Percentiles rank a stretch among this genome's conserved stretches.
Conservation (phyloP, 495 filamentous ascomycete genomes). For the Aspergillus ellipticus region DNA sequence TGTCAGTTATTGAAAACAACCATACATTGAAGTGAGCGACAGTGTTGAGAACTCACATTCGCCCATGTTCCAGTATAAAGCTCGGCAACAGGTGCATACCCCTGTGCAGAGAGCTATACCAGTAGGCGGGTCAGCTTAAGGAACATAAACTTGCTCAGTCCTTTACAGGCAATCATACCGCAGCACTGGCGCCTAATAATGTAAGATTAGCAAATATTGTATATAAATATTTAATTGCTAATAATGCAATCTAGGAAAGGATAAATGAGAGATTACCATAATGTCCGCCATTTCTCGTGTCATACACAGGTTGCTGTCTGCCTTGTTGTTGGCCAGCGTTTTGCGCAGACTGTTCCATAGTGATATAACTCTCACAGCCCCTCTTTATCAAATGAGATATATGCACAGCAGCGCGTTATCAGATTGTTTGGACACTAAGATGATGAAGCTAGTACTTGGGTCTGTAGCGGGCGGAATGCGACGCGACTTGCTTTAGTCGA, state of each 20-base stretch:
- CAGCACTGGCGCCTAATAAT: constrained; percentile 70
- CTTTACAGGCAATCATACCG: constrained; percentile 50
- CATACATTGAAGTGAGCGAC: constrained; percentile 1
- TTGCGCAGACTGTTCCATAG: constrained; percentile 57
- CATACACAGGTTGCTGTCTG: constrained; percentile 67
- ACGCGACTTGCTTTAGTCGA: neutral
- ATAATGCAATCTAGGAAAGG: neutral
- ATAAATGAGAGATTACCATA: constrained; percentile 58
- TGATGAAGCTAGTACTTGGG: neutral
- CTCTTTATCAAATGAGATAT: neutral
- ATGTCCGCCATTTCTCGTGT: constrained; percentile 77
- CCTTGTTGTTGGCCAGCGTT: constrained; percentile 53
- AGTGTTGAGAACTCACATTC: constrained; percentile 61
- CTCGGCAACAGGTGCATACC: constrained; percentile 77
- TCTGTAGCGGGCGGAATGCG: neutral
- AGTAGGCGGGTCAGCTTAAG: constrained; percentile 14
- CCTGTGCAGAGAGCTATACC: constrained; percentile 63
- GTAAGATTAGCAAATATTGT: constrained; percentile 5
- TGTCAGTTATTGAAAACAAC: constrained; percentile 8
- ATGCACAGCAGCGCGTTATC: neutral
- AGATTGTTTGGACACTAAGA: neutral
- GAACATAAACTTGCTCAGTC: neutral
- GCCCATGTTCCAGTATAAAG: constrained; percentile 92
- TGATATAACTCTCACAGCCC: neutral
- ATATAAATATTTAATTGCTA: neutral